Conservation (phyloP, 306 rosid genomes). For the Herpetospermum pedunculosum region DNA sequence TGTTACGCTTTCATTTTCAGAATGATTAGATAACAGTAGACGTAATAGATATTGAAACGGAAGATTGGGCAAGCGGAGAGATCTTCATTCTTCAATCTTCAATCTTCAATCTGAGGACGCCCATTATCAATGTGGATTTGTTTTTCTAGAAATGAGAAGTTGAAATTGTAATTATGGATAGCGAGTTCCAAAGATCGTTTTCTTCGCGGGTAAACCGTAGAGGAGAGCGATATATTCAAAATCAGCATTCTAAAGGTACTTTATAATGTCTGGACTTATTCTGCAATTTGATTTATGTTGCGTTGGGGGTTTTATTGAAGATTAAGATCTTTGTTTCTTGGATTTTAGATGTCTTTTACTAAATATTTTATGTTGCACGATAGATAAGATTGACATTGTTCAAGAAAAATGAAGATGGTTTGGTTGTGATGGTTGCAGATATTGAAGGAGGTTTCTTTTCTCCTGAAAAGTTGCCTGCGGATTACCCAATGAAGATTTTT, state of each 20-base stretch:
- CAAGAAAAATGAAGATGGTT: slow-evolving; percentile 7
- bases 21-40: neutral
- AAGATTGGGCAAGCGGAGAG: neutral
- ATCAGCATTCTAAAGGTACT: slow-evolving; percentile 17
- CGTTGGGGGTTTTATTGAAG: neutral
- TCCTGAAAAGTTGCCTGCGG: slow-evolving; percentile 45
- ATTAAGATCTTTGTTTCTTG: neutral
- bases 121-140: neutral
- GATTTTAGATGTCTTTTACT: neutral
- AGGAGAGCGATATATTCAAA: slow-evolving; percentile 25
- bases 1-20: neutral
- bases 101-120: neutral
- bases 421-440: slow-evolving; percentile 41
- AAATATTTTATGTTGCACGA: neutral
- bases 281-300: neutral
- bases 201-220: slow-evolving; percentile 27
- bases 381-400: neutral
- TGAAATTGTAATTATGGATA: slow-evolving; percentile 22
- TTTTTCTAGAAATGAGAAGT: slow-evolving; percentile 13
- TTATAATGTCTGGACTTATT: neutral
- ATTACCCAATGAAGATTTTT: slow-evolving; percentile 62
- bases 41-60: neutral
- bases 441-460: slow-evolving; percentile 40
- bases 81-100: too few species aligned
- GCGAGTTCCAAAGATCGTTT: slow-evolving; percentile 17